Evolutionary conservation across 495 filamentous ascomycete species (phyloP).

Genomic region (Rostrohypoxylon terebratum): DNA sequence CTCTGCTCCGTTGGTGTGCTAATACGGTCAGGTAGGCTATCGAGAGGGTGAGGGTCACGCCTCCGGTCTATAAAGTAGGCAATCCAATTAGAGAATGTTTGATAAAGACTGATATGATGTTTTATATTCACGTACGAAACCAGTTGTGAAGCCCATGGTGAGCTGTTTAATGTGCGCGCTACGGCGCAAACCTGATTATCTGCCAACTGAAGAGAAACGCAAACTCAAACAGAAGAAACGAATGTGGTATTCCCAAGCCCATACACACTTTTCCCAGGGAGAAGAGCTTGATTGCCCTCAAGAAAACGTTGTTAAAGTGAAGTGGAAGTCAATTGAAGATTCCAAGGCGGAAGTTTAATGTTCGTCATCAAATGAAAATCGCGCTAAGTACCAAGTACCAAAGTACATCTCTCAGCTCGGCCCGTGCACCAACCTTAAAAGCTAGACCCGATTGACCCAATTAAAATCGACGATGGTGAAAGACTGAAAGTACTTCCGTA

Average conservation of each 20-base stretch:
- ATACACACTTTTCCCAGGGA: background rate
- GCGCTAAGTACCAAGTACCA: constrained; percentile 22
- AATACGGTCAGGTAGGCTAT: constrained; percentile 82
- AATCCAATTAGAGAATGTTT: constrained; percentile 33
- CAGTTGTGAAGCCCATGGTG: constrained; percentile 80
- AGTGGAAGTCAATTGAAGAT: constrained; percentile 5
- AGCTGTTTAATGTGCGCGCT: constrained; percentile 38
- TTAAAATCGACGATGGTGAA: constrained; percentile 8
- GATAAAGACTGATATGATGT: background rate
- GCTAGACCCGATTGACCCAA: constrained; percentile 4
- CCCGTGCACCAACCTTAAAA: constrained; percentile 12
- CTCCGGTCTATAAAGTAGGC: constrained; percentile 70
- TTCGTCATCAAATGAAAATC: constrained; percentile 44
- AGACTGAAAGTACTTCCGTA: constrained; percentile 26
- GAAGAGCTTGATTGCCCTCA: constrained; percentile 18
- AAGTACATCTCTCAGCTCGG: constrained; percentile 22
- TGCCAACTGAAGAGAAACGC: constrained; percentile 33
- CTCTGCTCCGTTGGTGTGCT: constrained; percentile 77
- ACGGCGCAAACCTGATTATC: constrained; percentile 36
- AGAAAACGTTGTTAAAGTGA: background rate
- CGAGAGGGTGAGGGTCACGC: constrained; percentile 85
- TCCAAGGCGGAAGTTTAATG: constrained; percentile 1
- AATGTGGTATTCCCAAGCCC: background rate
- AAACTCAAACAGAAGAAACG: background rate
- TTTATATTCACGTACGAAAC: constrained; percentile 71